Base-by-base conservation (phyloP, 2,329 filamentous ascomycete genomes). In the Aspergillus cejpii region DNA sequence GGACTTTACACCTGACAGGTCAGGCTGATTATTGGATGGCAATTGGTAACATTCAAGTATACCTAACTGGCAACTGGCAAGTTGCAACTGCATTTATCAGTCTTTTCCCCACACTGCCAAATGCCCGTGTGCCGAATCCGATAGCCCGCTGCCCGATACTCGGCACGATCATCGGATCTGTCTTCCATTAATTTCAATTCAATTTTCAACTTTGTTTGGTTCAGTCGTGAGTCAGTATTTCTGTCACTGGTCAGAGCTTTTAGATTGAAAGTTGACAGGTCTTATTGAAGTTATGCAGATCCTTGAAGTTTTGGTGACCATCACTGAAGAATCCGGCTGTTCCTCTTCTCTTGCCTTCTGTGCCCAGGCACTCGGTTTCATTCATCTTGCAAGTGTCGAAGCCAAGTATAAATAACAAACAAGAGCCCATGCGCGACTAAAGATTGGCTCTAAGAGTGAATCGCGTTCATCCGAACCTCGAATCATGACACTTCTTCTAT, bases 81-180 rank as follows among this genome's bases (percentile, higher is more conserved):
- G n/a, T n/a, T 34, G 14, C 17, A 11, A 20, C 14, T 6, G 5
- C 14, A 19, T 34, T 34, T 8, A 20, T 19, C 31, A 8, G 31
- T 34, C 31, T 34, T 14, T 34, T 34, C 31, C 31, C 31, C n/a
- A n/a, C 31, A 34, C 31, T 10, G 6, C 17, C 17, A 17, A 34
- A 19, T 33, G 8, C 8, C 20, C 19, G n/a, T 12, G 14, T 47
- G 44, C 44, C 44, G 44, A 39, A 43, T 28, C 44, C 44, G 40
- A 43, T n/a, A n/a, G n/a, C n/a, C n/a, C n/a, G n/a, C n/a, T n/a
- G n/a, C n/a, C n/a, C n/a, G n/a, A n/a, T n/a, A n/a, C n/a, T n/a
- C n/a, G n/a, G n/a, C n/a, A n/a, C n/a, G n/a, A n/a, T n/a, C n/a
- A n/a, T n/a, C n/a, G n/a, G n/a, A n/a, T n/a, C n/a, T n/a, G n/a